These are phyloP conservation scores for Cenchrus purpureus DNA, from an alignment of 176 grass and related monocot genomes.

Conservation along the genomic window DNA sequence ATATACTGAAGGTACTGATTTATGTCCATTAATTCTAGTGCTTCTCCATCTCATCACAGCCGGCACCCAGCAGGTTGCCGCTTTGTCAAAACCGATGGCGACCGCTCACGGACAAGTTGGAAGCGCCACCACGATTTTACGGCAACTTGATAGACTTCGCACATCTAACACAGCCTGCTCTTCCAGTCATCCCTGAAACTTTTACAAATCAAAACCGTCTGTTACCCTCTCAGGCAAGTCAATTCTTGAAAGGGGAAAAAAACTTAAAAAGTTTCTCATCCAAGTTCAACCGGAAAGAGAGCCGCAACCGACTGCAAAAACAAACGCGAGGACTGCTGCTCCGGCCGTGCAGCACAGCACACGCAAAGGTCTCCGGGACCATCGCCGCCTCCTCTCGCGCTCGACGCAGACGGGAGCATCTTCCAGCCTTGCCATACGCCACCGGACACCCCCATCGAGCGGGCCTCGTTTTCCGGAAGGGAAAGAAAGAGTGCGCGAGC, in stretches of 20 bases:
- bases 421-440: neutral
- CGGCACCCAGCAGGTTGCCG: neutral
- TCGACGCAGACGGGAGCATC: slow-evolving; percentile 40
- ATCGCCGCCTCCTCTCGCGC: neutral
- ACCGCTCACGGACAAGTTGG: neutral
- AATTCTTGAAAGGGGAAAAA: neutral
- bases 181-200: neutral
- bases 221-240: neutral
- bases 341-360: neutral
- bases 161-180: neutral
- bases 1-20: neutral
- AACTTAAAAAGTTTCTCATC: neutral
- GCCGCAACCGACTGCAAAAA: slow-evolving; percentile 24
- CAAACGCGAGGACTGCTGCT: slow-evolving; percentile 23
- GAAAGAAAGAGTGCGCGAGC: neutral
- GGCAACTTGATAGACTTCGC: slow-evolving; percentile 1
- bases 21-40: neutral
- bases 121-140: neutral
- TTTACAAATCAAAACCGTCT: neutral
- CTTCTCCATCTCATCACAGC: neutral
- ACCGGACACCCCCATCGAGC: neutral
- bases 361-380: slow-evolving; percentile 13
- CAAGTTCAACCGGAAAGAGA: slow-evolving; percentile 28
- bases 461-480: neutral
- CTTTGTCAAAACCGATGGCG: slow-evolving; percentile 3